Conservation (phyloP, 371 early-diverging fungal genomes). For the Rhizopus sp. region DNA sequence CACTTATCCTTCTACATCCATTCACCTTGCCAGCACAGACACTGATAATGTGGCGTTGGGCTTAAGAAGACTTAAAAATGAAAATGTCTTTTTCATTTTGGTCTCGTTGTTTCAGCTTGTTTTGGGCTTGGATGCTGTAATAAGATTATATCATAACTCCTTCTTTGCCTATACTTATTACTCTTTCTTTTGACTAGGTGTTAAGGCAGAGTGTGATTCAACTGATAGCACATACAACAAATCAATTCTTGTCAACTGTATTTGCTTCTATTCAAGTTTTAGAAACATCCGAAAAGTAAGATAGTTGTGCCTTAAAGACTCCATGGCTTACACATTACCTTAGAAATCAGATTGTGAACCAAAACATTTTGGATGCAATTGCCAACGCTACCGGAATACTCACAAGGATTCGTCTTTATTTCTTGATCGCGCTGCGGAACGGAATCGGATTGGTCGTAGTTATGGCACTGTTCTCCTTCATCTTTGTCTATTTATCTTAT, state of each 20-base stretch:
- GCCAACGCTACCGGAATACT: background rate
- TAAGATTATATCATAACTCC: slow-evolving; percentile 1
- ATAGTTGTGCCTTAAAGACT: too few species aligned
- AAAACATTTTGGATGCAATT: background rate
- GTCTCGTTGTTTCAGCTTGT: slow-evolving; percentile 50
- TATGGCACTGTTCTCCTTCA: slow-evolving; percentile 24
- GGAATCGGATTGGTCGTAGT: slow-evolving; percentile 37
- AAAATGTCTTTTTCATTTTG: slow-evolving; percentile 50
- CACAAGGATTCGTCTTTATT: background rate
- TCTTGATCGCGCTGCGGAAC: slow-evolving; percentile 27
- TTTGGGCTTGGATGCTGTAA: slow-evolving; percentile 52
- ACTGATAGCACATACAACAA: slow-evolving; percentile 41
- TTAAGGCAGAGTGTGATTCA: slow-evolving; percentile 54
- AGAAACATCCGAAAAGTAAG: slow-evolving; percentile 44
- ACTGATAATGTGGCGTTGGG: slow-evolving; percentile 21
- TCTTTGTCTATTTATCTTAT: slow-evolving; percentile 34
- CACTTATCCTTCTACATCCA: background rate
- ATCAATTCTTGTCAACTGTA: slow-evolving; percentile 34
- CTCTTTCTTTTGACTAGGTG: slow-evolving; percentile 26
- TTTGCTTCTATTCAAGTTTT: slow-evolving; percentile 48
- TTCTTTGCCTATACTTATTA: background rate
- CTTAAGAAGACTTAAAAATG: slow-evolving; percentile 42
- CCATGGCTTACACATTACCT: too few species aligned
- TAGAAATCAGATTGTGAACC: background rate
- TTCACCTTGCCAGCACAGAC: slow-evolving; percentile 4